Percentiles rank a stretch among this genome's conserved stretches.
Evolutionary conservation across 352 stramenopile species (phyloP).

Genomic region (Thraustotheca clavata): DNA sequence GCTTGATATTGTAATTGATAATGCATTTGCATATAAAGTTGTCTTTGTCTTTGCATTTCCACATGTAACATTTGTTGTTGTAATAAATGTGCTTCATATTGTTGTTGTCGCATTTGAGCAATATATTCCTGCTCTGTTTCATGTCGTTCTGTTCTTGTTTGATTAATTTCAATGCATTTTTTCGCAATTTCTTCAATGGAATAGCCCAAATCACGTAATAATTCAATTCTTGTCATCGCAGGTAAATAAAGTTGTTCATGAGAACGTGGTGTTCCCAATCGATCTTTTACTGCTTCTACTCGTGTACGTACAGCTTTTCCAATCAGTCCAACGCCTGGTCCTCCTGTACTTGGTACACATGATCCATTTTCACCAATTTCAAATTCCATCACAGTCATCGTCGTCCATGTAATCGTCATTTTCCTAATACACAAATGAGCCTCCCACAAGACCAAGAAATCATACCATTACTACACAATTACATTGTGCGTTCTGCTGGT

Average conservation of each 20-base stretch:
- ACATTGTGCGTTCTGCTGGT: background rate
- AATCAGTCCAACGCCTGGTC: slow-evolving; percentile 42
- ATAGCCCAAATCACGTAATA: slow-evolving; percentile 64
- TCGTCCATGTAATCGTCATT: slow-evolving; percentile 15
- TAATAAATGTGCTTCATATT: slow-evolving; percentile 99
- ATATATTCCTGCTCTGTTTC: slow-evolving; percentile 19
- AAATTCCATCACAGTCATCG: slow-evolving; percentile 46
- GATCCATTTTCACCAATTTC: slow-evolving; percentile 65
- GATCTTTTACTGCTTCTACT: slow-evolving; percentile 98
- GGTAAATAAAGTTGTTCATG: slow-evolving; percentile 98
- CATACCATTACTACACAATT: slow-evolving; percentile 5
- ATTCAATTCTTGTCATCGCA: slow-evolving; percentile 96
- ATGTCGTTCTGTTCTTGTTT: slow-evolving; percentile 16
- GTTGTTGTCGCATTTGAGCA: slow-evolving; percentile 67
- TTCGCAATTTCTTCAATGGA: slow-evolving; percentile 96
- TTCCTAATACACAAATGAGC: slow-evolving; percentile 32
- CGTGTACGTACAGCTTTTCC: slow-evolving; percentile 80
- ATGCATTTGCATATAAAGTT: slow-evolving; percentile 16
- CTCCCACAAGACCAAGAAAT: background rate
- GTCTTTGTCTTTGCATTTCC: slow-evolving; percentile 16
- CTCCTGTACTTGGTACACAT: slow-evolving; percentile 41
- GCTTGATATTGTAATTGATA: slow-evolving; percentile 15
- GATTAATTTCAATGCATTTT: slow-evolving; percentile 93
- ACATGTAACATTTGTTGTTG: slow-evolving; percentile 69
- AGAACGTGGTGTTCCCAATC: slow-evolving; percentile 94